Conservation (phyloP, 352 stramenopile species). For the Phytophthora pseudosyringae region DNA sequence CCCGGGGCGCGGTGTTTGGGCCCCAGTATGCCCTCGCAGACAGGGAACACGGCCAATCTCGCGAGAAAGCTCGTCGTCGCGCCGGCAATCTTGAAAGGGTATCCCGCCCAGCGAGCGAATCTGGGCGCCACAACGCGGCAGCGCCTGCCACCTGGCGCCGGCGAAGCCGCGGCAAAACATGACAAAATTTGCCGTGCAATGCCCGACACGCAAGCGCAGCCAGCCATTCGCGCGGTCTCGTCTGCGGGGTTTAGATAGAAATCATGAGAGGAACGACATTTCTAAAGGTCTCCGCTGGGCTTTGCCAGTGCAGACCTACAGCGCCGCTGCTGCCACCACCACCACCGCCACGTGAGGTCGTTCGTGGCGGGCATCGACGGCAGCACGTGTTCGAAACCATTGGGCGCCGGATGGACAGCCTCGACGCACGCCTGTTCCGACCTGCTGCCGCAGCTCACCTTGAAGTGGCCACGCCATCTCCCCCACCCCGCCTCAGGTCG, state of each 20-base stretch:
- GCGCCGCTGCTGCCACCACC: too few relatives aligned
- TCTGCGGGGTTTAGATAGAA: conserved; percentile 18
- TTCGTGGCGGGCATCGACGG: not conserved
- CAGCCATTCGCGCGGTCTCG: conserved; percentile 20
- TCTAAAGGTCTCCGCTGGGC: conserved; percentile 9
- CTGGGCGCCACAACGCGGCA: conserved; percentile 19
- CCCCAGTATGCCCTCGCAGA: conserved; percentile 20
- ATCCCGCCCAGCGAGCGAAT: conserved; percentile 23
- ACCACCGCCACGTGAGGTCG: too few relatives aligned
- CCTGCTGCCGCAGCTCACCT: conserved; percentile 1
- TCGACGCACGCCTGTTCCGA: conserved; percentile 7
- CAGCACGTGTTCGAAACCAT: conserved; percentile 11
- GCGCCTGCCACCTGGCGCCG: conserved; percentile 16
- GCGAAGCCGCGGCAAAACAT: conserved; percentile 15
- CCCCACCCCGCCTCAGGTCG: conserved; percentile 25
- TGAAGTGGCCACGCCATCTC: conserved; percentile 22
- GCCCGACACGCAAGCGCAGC: conserved; percentile 13
- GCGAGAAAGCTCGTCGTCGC: conserved; percentile 22
- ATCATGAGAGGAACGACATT: not conserved
- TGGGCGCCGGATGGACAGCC: conserved; percentile 11
- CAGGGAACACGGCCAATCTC: conserved; percentile 17
- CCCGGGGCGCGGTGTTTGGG: not conserved
- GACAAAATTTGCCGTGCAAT: conserved; percentile 21
- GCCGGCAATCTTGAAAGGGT: conserved; percentile 27
- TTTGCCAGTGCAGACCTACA: too few relatives aligned